Evolutionary conservation across 305 asterid genomes (phyloP).

Genomic region (Ilex paraguariensis): DNA sequence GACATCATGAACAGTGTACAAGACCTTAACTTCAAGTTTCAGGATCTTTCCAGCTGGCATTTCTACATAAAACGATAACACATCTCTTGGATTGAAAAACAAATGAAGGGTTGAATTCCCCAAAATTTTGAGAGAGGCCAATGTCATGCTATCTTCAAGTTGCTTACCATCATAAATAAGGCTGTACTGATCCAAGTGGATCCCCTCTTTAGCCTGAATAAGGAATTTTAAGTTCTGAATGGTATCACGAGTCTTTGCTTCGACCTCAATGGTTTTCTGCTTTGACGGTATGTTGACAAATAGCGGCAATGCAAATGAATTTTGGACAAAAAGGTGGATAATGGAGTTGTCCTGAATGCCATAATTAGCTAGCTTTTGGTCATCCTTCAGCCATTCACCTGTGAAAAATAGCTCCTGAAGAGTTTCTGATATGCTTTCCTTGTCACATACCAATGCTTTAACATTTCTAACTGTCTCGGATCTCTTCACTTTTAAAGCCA

Average conservation of each 20-base stretch:
- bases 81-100: slow-evolving; percentile 9
- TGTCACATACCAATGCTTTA: slow-evolving; percentile 11
- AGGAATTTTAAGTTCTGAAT: slow-evolving; percentile 18
- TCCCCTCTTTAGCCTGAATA: slow-evolving; percentile 13
- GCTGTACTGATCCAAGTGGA: not conserved
- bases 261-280: slow-evolving; percentile 8
- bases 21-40: slow-evolving; percentile 12
- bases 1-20: slow-evolving; percentile 17
- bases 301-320: slow-evolving; percentile 4
- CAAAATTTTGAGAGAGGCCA: slow-evolving; percentile 7
- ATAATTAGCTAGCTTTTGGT: slow-evolving; percentile 12
- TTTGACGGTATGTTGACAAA: slow-evolving; percentile 8
- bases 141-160: slow-evolving; percentile 19
- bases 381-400: slow-evolving; percentile 13
- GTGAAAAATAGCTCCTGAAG: slow-evolving; percentile 15
- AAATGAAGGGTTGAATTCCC: slow-evolving; percentile 19
- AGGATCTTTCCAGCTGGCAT: slow-evolving; percentile 9
- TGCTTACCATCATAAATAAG: slow-evolving; percentile 15
- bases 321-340: slow-evolving; percentile 9
- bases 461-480: slow-evolving; percentile 17
- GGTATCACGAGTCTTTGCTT: slow-evolving; percentile 12
- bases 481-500: slow-evolving; percentile 14
- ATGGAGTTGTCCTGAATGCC: slow-evolving; percentile 14
- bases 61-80: slow-evolving; percentile 11
- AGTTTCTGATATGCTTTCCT: slow-evolving; percentile 23